Percentiles rank a stretch among this genome's conserved stretches.
Evolutionary conservation across 495 filamentous ascomycete genomes (phyloP).

Genomic region (Rostrohypoxylon terebratum): DNA sequence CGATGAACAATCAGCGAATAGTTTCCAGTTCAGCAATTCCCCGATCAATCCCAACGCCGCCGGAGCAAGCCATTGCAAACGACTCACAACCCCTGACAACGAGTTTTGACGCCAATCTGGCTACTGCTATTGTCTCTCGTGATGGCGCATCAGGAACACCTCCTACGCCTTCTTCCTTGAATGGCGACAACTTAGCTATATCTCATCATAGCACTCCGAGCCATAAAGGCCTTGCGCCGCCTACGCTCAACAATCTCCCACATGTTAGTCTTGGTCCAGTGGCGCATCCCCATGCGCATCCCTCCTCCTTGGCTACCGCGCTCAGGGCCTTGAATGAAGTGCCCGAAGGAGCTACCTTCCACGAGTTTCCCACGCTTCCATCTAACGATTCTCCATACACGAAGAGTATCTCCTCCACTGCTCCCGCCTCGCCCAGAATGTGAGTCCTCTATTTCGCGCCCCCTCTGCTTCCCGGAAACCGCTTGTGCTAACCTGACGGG

Average conservation of each 20-base stretch:
- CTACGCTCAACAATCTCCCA: slow-evolving; percentile 41
- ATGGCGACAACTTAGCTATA: slow-evolving; percentile 33
- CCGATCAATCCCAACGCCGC: slow-evolving; percentile 38
- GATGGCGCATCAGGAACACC: slow-evolving; percentile 43
- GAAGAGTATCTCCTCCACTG: slow-evolving; percentile 64
- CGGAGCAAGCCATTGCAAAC: slow-evolving; percentile 29
- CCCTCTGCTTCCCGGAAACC: neutral
- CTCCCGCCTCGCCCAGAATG: slow-evolving; percentile 66
- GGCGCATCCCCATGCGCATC: slow-evolving; percentile 47
- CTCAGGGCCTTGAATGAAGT: slow-evolving; percentile 53
- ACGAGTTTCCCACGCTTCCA: slow-evolving; percentile 42
- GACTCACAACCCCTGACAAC: slow-evolving; percentile 35
- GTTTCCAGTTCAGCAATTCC: slow-evolving; percentile 51
- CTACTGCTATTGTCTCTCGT: slow-evolving; percentile 23
- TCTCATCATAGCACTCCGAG: slow-evolving; percentile 32
- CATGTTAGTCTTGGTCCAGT: slow-evolving; percentile 47
- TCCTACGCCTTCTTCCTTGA: slow-evolving; percentile 43
- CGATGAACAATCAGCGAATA: slow-evolving; percentile 60
- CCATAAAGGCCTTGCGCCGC: slow-evolving; percentile 36
- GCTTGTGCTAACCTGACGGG: slow-evolving; percentile 30
- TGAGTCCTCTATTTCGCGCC: slow-evolving; percentile 42
- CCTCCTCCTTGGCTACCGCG: slow-evolving; percentile 52
- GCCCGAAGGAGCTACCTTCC: slow-evolving; percentile 34
- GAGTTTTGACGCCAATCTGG: slow-evolving; percentile 34
- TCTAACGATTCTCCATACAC: slow-evolving; percentile 59